Evolutionary conservation across 805 yeast species (phyloP), one percentile per base, ranked within the genome.

Genomic region (Saturnispora serradocipensis): DNA sequence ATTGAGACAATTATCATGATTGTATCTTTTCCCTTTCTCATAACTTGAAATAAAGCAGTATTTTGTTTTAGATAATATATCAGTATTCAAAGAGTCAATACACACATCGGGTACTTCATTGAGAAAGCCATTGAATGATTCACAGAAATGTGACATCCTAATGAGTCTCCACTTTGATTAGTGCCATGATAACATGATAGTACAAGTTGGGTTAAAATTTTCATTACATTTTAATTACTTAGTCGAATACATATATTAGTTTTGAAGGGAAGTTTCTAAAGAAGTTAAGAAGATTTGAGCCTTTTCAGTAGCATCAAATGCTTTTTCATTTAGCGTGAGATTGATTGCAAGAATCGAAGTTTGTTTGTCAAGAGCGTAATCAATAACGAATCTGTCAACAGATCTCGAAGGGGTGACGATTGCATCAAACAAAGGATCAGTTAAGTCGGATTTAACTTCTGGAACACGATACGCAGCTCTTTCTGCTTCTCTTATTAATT

Each of bases 391-490:
- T 60, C 82, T 74, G 48, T 68, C 74, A 2, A 69, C 58, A 48
- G 63, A 68, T 51, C 65, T 58, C 30, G 73, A 58, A 25, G 79
- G 77, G 0, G 80, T 74, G 50, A 81, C 58, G 51, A 84, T 61
- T 15, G 72, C 78, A 58, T 84, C 90, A 57, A 84, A 82, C 5
- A 75, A 55, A 5, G 83, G 76, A 59, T 83, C 88, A 53, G 73
- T 73, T 56, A 73, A 72, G 42, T 77, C 81, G 6, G 81, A 75
- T 42, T 56, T 36, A 2, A 35, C 39, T 30, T 34, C 39, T 22
- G 43, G 38, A 6, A n/a, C 10, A 59, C 68, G 60, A 59, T 73
- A 73, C 13, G 82, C 72, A 57, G 62, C 68, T 40, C 62, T 63
- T 57, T 73, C 72, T 18, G 85, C 80, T 45, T 68, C 64, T 32